Evolutionary conservation across 169 alveolate species (phyloP).

Genomic region (Eimeria praecox): DNA sequence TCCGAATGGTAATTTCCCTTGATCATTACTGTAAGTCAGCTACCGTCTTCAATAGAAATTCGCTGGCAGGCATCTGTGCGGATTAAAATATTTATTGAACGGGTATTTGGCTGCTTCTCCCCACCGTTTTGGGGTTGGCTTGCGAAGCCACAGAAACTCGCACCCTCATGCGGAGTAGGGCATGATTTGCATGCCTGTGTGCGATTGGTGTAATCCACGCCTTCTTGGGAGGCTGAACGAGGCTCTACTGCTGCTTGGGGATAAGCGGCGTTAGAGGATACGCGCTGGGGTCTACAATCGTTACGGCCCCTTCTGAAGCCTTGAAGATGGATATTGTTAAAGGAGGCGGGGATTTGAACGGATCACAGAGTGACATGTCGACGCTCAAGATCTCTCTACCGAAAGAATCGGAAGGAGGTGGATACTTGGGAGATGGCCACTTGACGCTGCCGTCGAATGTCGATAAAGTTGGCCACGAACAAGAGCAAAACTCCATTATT

Average conservation of each 20-base stretch:
- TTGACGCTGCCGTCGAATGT: neutral
- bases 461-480: neutral
- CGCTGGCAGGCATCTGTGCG: neutral
- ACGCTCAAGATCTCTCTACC: neutral
- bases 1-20: neutral
- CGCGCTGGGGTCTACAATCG: neutral
- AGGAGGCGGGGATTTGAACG: neutral
- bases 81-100: neutral
- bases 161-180: neutral
- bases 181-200: neutral
- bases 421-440: neutral
- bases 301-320: neutral
- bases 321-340: neutral
- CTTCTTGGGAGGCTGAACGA: neutral
- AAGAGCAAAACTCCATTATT: neutral
- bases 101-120: neutral
- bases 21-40: neutral
- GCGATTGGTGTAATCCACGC: neutral
- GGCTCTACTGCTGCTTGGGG: neutral
- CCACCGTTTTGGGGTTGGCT: neutral
- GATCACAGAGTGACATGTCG: neutral
- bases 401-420: neutral
- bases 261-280: neutral
- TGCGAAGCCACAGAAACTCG: neutral
- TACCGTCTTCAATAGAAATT: neutral